Evolutionary conservation across 768 basidiomycete species (phyloP).

Genomic region (Boletus rufocinnamomeus): DNA sequence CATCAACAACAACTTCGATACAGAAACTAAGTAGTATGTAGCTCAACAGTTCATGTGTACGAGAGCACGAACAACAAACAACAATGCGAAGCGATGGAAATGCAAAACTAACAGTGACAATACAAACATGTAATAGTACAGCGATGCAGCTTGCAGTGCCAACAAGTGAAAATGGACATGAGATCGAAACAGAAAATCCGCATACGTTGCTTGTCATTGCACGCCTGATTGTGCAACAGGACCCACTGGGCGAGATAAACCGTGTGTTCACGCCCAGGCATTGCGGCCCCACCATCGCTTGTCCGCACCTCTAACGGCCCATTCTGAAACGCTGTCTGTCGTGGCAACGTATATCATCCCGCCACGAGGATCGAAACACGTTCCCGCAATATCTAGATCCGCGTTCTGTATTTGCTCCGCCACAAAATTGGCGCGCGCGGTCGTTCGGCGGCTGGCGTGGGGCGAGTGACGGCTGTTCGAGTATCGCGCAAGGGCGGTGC

Average conservation of each 20-base stretch:
- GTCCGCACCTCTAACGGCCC: slow-evolving; percentile 69
- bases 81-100: neutral
- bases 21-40: too few relatives aligned
- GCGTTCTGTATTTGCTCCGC: slow-evolving; percentile 20
- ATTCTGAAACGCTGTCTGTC: slow-evolving; percentile 69
- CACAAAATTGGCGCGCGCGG: slow-evolving; percentile 10
- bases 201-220: slow-evolving; percentile 1
- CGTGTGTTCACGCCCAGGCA: slow-evolving; percentile 39
- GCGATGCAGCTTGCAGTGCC: slow-evolving; percentile 12
- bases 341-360: slow-evolving; percentile 69
- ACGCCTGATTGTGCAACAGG: too few relatives aligned
- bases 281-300: slow-evolving; percentile 72
- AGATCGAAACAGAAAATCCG: slow-evolving; percentile 14
- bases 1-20: too few relatives aligned
- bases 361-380: slow-evolving; percentile 73
- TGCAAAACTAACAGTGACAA: slow-evolving; percentile 9
- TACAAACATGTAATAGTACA: slow-evolving; percentile 27
- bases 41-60: neutral
- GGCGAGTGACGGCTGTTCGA: slow-evolving; percentile 22
- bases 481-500: slow-evolving; percentile 21
- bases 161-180: slow-evolving; percentile 2
- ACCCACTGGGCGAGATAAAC: neutral
- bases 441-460: slow-evolving; percentile 22
- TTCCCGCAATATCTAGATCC: slow-evolving; percentile 62
- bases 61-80: neutral